Base-by-base conservation (phyloP, 495 filamentous ascomycete genomes). In the Aspergillus leporis region DNA sequence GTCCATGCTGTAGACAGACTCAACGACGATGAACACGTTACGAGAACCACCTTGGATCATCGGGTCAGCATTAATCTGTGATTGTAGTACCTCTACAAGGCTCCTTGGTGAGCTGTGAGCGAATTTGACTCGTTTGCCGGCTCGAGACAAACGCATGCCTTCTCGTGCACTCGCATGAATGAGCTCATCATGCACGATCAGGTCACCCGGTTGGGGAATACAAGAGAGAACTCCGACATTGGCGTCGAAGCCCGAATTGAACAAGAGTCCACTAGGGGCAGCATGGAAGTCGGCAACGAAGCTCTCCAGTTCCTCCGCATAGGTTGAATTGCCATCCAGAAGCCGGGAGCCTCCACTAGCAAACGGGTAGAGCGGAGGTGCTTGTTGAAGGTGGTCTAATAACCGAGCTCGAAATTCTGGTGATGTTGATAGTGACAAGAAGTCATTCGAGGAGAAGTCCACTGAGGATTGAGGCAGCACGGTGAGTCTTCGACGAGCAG, bases 1-100 rank as follows among this genome's bases (percentile, higher is more conserved):
- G 66, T 93, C 89, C 90, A 94, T 94, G 55, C 86, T 90, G 68
- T 94, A 94, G n/a, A 92, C 72, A 2, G 81, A 80, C 65, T 94
- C 90, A 0, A 92, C 75, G 1, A 85, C 85, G 21, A 93, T 77
- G 62, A 93, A 86, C 8, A 80, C 71, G 64, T 76, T 78, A 8
- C 67, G 61, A 4, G 67, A 62, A 0, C 78, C 78, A 4, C 66
- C 49, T 32, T 51, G 46, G n/a, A 83, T 53, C 14, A 53, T 19
- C 0, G 66, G 49, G 34, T 81, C 71, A 0, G 58, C 60, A 14
- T 68, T 51, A 1, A 76, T 61, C 41, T 78, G 58, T 0, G 62
- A 40, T n/a, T 64, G 21, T 16, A 88, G 60, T n/a, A 78, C 73
- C 2, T 66, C 59, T 34, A 66, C 54, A 25, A 87, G 57, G 50